These are phyloP conservation scores for Solanum lycopersicoides DNA, from an alignment of 257 asterid species.

Conservation along the genomic window DNA sequence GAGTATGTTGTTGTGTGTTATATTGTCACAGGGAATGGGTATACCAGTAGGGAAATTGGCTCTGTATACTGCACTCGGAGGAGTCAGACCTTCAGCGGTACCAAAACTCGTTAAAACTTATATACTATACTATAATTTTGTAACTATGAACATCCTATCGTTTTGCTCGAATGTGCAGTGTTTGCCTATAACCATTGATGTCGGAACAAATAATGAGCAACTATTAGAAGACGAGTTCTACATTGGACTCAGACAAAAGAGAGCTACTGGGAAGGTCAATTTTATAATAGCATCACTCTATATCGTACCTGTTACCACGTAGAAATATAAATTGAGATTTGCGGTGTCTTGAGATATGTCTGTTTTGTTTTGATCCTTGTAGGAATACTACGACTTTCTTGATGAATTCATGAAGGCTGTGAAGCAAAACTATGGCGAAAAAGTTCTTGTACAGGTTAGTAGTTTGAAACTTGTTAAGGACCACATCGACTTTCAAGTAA, in stretches of 20 bases:
- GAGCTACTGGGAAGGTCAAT: constrained; percentile 78
- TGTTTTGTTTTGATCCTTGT: background rate
- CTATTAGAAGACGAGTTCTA: constrained; percentile 79
- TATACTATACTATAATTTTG: background rate
- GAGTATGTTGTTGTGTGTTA: background rate
- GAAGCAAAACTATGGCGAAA: constrained; percentile 90
- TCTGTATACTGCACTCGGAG: constrained; percentile 87
- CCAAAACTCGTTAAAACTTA: background rate
- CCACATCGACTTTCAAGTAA: background rate
- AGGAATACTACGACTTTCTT: constrained; percentile 81
- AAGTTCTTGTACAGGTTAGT: constrained; percentile 83
- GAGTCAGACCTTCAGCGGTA: constrained; percentile 93
- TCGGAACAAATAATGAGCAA: constrained; percentile 81
- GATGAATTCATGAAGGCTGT: constrained; percentile 93
- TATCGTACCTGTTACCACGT: background rate
- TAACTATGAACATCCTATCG: background rate
- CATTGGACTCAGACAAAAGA: constrained; percentile 78
- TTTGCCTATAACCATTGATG: constrained; percentile 83
- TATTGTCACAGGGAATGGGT: constrained; percentile 72
- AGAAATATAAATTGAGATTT: background rate
- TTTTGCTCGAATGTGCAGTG: constrained; percentile 36
- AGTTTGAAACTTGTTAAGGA: background rate
- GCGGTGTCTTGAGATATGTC: background rate
- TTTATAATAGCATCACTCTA: background rate
- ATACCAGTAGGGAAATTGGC: constrained; percentile 96